These are phyloP conservation scores for Metrosideros polymorpha DNA, from an alignment of 441 rosid species.

Conservation along the genomic window DNA sequence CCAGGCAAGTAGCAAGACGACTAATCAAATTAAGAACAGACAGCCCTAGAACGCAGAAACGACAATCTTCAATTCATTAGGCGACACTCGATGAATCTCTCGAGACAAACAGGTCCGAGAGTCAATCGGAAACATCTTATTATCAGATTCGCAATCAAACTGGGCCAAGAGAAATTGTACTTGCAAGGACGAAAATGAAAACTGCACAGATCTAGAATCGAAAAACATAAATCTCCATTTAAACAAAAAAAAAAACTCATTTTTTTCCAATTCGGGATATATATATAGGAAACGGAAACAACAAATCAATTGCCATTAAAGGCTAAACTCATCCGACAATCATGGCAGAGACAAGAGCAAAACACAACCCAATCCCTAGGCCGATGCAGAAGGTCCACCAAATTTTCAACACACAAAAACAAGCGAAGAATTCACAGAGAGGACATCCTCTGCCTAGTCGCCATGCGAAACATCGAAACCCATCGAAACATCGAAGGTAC, in stretches of 20 bases:
- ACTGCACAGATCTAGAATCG: background rate
- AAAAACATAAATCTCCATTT: background rate
- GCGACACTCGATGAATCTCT: background rate
- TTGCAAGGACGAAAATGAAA: background rate
- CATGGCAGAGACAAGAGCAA: background rate
- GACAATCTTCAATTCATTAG: background rate
- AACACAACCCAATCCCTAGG: background rate
- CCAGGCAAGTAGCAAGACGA: background rate
- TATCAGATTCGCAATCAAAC: background rate
- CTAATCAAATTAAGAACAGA: background rate
- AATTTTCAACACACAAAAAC: background rate
- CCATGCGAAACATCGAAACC: background rate
- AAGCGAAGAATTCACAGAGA: background rate
- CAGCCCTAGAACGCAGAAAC: background rate
- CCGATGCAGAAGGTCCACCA: background rate
- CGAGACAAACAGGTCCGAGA: background rate
- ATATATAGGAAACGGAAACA: background rate
- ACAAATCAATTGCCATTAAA: background rate
- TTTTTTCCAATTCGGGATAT: background rate
- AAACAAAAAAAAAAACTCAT: background rate
- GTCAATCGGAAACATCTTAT: background rate
- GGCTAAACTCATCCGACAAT: background rate
- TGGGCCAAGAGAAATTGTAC: background rate
- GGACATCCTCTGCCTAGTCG: background rate
- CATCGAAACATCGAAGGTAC: background rate